Evolutionary conservation across 176 grass and related monocot species (phyloP).

Genomic region (Ananas comosus): DNA sequence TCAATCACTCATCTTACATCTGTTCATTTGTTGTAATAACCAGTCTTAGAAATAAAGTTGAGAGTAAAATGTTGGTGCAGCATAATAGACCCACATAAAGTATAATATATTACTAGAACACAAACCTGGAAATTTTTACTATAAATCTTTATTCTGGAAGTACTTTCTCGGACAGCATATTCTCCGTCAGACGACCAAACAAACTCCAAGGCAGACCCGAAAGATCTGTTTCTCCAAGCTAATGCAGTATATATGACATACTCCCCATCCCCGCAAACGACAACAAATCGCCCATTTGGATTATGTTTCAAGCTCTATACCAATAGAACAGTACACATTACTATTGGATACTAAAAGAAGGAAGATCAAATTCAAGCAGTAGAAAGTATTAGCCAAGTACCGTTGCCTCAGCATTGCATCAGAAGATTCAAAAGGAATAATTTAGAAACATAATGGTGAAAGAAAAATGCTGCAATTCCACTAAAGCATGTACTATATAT

Average conservation of each 20-base stretch:
- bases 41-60: constrained; percentile 8
- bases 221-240: constrained; percentile 98
- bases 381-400: not conserved
- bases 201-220: constrained; percentile 85
- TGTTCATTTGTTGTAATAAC: not conserved
- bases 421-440: not conserved
- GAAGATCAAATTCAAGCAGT: not conserved
- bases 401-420: not conserved
- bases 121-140: constrained; percentile 89
- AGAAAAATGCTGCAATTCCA: not conserved
- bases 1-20: no score
- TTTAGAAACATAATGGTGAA: not conserved
- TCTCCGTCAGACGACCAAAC: constrained; percentile 97
- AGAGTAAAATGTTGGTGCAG: not conserved
- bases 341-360: not conserved
- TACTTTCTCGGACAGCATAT: constrained; percentile 88
- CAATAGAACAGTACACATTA: constrained; percentile 10
- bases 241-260: constrained; percentile 93
- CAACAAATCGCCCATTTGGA: constrained; percentile 89
- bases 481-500: not conserved
- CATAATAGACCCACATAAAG: not conserved
- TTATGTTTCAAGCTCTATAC: constrained; percentile 97
- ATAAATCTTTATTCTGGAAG: constrained; percentile 83
- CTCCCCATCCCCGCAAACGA: constrained; percentile 95
- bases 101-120: not conserved